A percentile compares a stretch with the other conserved stretches of the same genome.
phyloP scores from a whole-genome alignment of 768 basidiomycete species.

The Podaxis sp. region DNA sequence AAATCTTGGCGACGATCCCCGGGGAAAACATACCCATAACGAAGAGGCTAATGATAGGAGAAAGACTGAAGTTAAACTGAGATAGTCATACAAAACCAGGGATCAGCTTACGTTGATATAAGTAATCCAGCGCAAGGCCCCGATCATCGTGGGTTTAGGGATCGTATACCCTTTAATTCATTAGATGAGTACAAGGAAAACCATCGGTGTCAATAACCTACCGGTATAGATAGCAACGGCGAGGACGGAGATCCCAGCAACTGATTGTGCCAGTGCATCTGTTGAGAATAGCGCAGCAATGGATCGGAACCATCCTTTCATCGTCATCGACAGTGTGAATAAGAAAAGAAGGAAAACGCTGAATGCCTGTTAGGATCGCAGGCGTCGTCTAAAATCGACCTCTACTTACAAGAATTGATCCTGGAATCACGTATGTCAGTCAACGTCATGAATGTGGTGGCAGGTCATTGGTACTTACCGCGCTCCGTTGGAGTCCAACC shows the following conservation, averaged over 20 bases:
- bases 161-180: slow-evolving; percentile 32
- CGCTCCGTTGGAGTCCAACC: slow-evolving; percentile 52
- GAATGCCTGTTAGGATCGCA: background rate
- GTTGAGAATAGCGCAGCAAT: slow-evolving; percentile 61
- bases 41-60: slow-evolving; percentile 13
- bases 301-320: slow-evolving; percentile 78
- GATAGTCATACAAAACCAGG: background rate
- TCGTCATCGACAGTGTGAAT: slow-evolving; percentile 56
- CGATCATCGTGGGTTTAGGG: slow-evolving; percentile 65
- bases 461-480: slow-evolving; percentile 20
- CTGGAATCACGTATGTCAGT: background rate
- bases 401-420: slow-evolving; percentile 60
- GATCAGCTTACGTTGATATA: slow-evolving; percentile 53
- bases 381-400: slow-evolving; percentile 16
- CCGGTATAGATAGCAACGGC: slow-evolving; percentile 33
- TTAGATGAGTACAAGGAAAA: slow-evolving; percentile 1
- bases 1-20: slow-evolving; percentile 19
- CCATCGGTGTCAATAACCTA: background rate
- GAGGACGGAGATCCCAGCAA: slow-evolving; percentile 46
- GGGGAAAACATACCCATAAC: slow-evolving; percentile 21
- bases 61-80: slow-evolving; percentile 6
- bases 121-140: slow-evolving; percentile 66
- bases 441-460: background rate
- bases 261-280: slow-evolving; percentile 60
- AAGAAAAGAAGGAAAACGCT: slow-evolving; percentile 63